Evolutionary conservation across 768 basidiomycete species (phyloP), one percentile per base, ranked within the genome.

Genomic region (Trametes punicea): DNA sequence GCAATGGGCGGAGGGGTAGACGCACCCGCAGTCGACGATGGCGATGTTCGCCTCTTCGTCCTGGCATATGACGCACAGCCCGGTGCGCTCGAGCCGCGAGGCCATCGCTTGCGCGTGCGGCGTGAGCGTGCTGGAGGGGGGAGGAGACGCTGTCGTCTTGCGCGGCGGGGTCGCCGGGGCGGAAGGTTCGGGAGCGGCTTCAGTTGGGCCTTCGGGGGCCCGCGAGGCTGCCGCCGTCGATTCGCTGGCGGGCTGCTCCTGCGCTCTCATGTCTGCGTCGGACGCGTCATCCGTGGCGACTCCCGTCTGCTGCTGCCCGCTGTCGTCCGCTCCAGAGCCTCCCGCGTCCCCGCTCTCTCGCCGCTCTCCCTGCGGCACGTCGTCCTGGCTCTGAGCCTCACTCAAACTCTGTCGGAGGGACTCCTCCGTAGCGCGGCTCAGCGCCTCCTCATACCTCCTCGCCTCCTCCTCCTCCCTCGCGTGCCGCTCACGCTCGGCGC

Each of bases 31-130:
- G 70, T 97, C 94, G 11, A 96, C 88, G 51, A 93, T 84, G 2
- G 93, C 94, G 55, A 97, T 90, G 62, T 89, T 93, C 0, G 94
- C 93, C 61, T 96, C 93, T 56, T 93, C 90, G 59, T 97, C 94
- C 66, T 95, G 93, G 66, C 94, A 97, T 9, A 97, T 81, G 0
- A 96, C 90, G 68, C 94, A 97, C 4, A 94, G 70, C 2, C 94
- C 93, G 8, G 81, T 80, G 21, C 85, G 80, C 59, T 91, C 89
- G 11, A 79, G 67, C 34, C 74, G 71, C 1, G 75, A 69, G 2
- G 70, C 66, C 64, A 74, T 69, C 29, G 71, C 70, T 55, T 73
- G 68, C 8, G 75, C 59, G 57, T 74, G 77, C 6, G 78, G 65
- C 21, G 74, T 59, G n/a, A 69, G 57, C 11, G 69, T 70, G 48